These are phyloP conservation scores for Sclerotinia sclerotiorum DNA, from an alignment of 2,329 filamentous ascomycete genomes.

Conservation along the genomic window DNA sequence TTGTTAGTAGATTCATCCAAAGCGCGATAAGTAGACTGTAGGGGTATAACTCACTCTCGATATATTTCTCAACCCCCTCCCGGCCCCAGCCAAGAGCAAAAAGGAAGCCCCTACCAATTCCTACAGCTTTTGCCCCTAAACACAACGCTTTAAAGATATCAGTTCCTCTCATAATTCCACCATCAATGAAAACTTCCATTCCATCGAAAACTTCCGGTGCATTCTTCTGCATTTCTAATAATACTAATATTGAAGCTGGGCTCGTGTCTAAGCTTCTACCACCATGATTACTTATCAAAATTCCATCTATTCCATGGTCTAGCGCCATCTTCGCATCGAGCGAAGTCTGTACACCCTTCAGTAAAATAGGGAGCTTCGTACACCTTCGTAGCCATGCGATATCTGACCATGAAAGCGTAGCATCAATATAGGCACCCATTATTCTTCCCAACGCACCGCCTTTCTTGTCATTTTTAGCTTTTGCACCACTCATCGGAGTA, in stretches of 20 bases:
- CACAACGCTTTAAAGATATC: conserved; percentile 68
- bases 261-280: conserved; percentile 56
- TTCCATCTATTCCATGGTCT: conserved; percentile 62
- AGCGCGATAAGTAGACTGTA: not conserved
- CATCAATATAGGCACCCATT: conserved; percentile 58
- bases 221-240: conserved; percentile 62
- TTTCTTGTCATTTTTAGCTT: conserved; percentile 51
- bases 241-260: conserved; percentile 55
- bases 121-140: conserved; percentile 62
- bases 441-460: conserved; percentile 56
- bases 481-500: conserved; percentile 52
- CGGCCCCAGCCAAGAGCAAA: conserved; percentile 62
- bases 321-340: conserved; percentile 61
- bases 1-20: conserved; percentile 18
- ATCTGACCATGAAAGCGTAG: conserved; percentile 61
- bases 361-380: conserved; percentile 55
- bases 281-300: conserved; percentile 71
- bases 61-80: conserved; percentile 54
- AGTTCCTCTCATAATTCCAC: conserved; percentile 62
- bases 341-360: conserved; percentile 71
- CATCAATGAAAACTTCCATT: conserved; percentile 64
- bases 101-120: conserved; percentile 60
- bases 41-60: conserved; percentile 49
- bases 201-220: conserved; percentile 59
- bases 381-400: conserved; percentile 62